Conservation (phyloP, 345 rosid species). For the Pistacia integerrima region DNA sequence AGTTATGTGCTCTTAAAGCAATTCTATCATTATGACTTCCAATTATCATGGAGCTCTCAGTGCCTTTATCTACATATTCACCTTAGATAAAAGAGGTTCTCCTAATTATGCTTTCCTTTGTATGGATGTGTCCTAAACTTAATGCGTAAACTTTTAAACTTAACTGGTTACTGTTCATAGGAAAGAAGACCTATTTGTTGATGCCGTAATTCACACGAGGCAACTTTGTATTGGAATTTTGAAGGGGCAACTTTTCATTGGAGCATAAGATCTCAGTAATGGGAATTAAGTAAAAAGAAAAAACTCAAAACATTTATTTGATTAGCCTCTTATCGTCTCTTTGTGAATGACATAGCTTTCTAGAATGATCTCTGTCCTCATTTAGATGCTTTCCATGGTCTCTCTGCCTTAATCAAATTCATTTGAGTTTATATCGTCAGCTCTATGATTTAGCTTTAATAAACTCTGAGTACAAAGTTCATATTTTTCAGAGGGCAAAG, state of each 20-base stretch:
- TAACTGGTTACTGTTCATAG: not conserved
- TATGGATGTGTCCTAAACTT: not conserved
- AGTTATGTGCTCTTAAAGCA: not conserved
- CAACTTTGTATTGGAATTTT: not conserved
- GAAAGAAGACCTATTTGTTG: not conserved
- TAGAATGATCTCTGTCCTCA: not conserved
- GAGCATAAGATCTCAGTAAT: not conserved
- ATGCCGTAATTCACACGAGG: not conserved
- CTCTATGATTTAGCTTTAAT: slow-evolving; percentile 14
- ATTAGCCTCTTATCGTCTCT: not conserved
- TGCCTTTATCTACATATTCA: slow-evolving; percentile 2
- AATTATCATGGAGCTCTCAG: not conserved
- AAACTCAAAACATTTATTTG: too few relatives aligned
- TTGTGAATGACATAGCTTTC: not conserved
- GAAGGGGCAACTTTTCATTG: not conserved
- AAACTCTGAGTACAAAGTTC: slow-evolving; percentile 20
- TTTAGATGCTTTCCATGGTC: slow-evolving; percentile 1
- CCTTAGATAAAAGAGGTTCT: not conserved
- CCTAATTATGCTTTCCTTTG: not conserved
- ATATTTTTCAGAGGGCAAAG: slow-evolving; percentile 84
- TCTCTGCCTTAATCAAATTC: not conserved
- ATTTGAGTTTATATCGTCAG: slow-evolving; percentile 8
- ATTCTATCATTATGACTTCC: not conserved
- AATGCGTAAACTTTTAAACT: not conserved
- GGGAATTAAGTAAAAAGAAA: not conserved